These are phyloP conservation scores for Monilinia aucupariae DNA, from an alignment of 2,329 filamentous ascomycete species.

Conservation along the genomic window DNA sequence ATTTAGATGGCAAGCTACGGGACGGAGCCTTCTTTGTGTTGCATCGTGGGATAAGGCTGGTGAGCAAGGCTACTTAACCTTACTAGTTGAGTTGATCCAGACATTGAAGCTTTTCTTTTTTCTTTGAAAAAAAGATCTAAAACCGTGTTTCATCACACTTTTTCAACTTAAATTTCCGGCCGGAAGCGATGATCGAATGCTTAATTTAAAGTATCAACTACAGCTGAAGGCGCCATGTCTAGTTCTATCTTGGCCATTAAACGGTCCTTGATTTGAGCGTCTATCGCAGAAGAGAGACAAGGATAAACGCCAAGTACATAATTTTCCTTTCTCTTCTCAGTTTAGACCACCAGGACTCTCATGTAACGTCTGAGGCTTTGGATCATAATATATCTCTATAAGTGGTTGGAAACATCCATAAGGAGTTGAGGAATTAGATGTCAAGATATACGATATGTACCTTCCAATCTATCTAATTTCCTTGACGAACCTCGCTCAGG, in stretches of 20 bases:
- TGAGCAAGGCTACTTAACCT: neutral
- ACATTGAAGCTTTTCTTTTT: neutral
- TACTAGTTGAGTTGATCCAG: neutral
- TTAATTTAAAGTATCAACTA: conserved; percentile 1
- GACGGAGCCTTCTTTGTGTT: conserved; percentile 10
- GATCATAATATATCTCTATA: neutral
- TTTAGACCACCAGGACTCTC: neutral
- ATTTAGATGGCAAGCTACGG: conserved; percentile 2
- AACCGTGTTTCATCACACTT: too few relatives aligned
- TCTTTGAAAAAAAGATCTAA: neutral
- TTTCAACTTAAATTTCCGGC: neutral
- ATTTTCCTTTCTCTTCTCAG: neutral
- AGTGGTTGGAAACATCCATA: neutral
- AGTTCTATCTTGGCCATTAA: neutral
- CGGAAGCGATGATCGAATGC: conserved; percentile 8
- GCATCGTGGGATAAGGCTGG: conserved; percentile 17
- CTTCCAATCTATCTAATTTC: neutral
- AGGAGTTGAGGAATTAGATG: neutral
- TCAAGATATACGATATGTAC: neutral
- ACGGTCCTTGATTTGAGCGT: conserved; percentile 7
- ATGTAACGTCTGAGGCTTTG: neutral
- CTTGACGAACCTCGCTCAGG: neutral
- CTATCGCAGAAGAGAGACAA: neutral
- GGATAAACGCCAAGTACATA: too few relatives aligned
- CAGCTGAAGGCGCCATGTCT: conserved; percentile 1